phyloP scores from a whole-genome alignment of 495 filamentous ascomycete species.

The Annulohypoxylon stygium region DNA sequence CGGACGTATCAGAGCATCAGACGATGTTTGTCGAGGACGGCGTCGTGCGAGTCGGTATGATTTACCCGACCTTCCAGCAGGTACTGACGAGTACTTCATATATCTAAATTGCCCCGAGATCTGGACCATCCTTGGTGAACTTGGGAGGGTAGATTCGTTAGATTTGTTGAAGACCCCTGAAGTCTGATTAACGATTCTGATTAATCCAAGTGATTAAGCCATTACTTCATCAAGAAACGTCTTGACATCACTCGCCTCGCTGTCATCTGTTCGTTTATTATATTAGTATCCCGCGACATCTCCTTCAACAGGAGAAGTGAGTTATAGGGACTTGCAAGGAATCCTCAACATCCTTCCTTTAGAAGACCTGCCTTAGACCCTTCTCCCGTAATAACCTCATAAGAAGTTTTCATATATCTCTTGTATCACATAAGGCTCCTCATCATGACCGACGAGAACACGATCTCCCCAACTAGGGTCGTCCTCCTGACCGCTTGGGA shows the following conservation, averaged over 20 bases:
- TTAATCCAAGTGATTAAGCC: slow-evolving; percentile 40
- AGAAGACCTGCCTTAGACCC: slow-evolving; percentile 14
- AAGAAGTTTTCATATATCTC: slow-evolving; percentile 14
- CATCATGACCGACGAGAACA: slow-evolving; percentile 49
- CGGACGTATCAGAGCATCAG: slow-evolving; percentile 30
- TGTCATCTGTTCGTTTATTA: slow-evolving; percentile 28
- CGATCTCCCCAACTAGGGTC: slow-evolving; percentile 47
- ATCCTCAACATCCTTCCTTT: slow-evolving; percentile 28
- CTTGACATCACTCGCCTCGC: slow-evolving; percentile 25
- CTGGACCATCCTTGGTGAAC: slow-evolving; percentile 35
- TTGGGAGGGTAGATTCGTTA: slow-evolving; percentile 22
- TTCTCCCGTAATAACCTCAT: not conserved
- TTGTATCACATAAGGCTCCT: slow-evolving; percentile 17
- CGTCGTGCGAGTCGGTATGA: slow-evolving; percentile 2
- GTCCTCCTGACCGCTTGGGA: slow-evolving; percentile 47
- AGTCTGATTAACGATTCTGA: slow-evolving; percentile 43
- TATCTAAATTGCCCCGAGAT: slow-evolving; percentile 50
- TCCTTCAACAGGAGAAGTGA: slow-evolving; percentile 52
- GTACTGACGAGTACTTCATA: slow-evolving; percentile 44
- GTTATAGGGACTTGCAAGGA: slow-evolving; percentile 31
- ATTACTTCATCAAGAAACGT: slow-evolving; percentile 35
- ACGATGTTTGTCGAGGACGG: slow-evolving; percentile 23
- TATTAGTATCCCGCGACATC: slow-evolving; percentile 36
- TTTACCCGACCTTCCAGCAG: slow-evolving; percentile 43
- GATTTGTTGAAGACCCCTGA: slow-evolving; percentile 27